Base-by-base conservation (phyloP, 23 red algal species). In the Gracilaria domingensis region DNA sequence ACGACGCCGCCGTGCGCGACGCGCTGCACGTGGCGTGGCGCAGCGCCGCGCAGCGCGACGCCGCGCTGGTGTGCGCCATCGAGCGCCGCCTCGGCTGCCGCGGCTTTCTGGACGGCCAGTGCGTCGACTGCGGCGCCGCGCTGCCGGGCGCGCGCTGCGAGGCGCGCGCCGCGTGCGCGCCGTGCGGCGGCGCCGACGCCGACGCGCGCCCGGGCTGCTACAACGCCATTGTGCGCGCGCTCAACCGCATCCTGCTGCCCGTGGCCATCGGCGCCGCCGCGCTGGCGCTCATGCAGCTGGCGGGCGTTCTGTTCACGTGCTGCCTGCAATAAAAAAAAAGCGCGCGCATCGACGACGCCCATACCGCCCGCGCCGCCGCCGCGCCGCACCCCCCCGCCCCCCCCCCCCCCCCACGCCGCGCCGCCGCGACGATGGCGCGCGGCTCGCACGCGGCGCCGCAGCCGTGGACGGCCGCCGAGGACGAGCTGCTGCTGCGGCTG, bases 31-130 rank as follows among this genome's bases (percentile, higher is more conserved):
- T 39, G 21, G 73, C 81, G 42, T 93, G 90, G 90, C 55, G 47
- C 24, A 17, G 26, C 17, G 77, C 90, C 4, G 81, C 85, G 30
- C 12, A 42, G 12, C 32, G 32, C 14, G 53, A 72, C 8, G 13
- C 14, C 0, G 11, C 51, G 0, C 34, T 84, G 17, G 39, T 86
- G 20, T 93, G 90, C 48, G 21, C 28, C 21, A 78, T 93, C 23
- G 81, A 93, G 53, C 25, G 62, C 28, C 36, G 40, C 33, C 58
- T 61, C 28, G 34, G 65, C n/a, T 93, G 90, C 67, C 66, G 81
- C 16, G 90, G 90, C 61, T 93, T 93, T 59, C 16, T 34, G 11
- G 48, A 79, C 45, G 60, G 39, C 18, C 80, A 93, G 20, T 93
- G 90, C 54, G 9, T 67, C 13, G 48, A 54, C 21, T 86, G 66